These are phyloP conservation scores for Xerocomus amazonicus DNA, from an alignment of 1,284 basidiomycete genomes.

Conservation along the genomic window DNA sequence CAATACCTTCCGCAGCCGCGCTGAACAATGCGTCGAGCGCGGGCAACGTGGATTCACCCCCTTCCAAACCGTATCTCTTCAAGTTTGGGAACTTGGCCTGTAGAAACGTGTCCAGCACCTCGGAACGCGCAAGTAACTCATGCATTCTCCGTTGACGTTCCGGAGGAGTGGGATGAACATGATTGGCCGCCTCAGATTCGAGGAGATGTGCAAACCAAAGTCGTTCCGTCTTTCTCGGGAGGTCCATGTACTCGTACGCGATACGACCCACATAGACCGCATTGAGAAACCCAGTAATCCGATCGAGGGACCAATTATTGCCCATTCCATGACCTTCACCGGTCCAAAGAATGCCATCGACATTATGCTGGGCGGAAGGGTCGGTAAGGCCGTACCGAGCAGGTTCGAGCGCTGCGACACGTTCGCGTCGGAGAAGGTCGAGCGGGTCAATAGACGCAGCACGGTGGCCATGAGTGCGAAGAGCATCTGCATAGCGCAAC, in stretches of 20 bases:
- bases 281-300: conserved; percentile 69
- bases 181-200: conserved; percentile 51
- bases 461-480: conserved; percentile 76
- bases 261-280: conserved; percentile 77
- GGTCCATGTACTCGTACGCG: conserved; percentile 89
- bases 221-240: conserved; percentile 73
- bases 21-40: conserved; percentile 76
- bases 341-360: conserved; percentile 81
- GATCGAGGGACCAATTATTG: conserved; percentile 56
- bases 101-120: conserved; percentile 79
- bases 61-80: conserved; percentile 83
- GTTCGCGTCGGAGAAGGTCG: conserved; percentile 80
- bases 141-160: conserved; percentile 57
- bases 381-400: conserved; percentile 71
- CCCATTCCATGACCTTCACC: conserved; percentile 44
- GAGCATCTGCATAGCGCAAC: conserved; percentile 82
- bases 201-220: conserved; percentile 84
- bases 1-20: conserved; percentile 57
- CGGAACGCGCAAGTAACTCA: conserved; percentile 66
- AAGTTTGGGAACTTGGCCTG: conserved; percentile 81
- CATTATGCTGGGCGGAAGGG: conserved; percentile 53
- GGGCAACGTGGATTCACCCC: conserved; percentile 87
- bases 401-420: conserved; percentile 78
- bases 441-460: conserved; percentile 84
- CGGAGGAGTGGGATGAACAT: background rate